These are phyloP conservation scores for Aspergillus carbonarius DNA, from an alignment of 2,329 filamentous ascomycete species.

Conservation along the genomic window DNA sequence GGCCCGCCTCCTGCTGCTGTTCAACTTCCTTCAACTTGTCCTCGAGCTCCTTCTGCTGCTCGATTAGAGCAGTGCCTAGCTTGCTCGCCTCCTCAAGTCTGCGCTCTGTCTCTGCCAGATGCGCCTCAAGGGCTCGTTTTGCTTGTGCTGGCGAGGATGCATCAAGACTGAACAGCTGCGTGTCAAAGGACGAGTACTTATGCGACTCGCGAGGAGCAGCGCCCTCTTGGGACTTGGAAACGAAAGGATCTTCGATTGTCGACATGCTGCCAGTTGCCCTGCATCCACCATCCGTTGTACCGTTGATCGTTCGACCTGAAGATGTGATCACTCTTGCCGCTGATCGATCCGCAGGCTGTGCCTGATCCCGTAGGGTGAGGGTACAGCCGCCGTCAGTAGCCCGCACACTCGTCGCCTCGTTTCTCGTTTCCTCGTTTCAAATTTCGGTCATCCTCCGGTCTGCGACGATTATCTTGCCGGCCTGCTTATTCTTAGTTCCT, in stretches of 20 bases:
- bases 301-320: conserved; percentile 12
- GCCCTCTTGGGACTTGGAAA: conserved; percentile 47
- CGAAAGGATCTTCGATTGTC: conserved; percentile 58
- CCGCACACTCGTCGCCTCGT: conserved; percentile 25
- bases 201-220: conserved; percentile 52
- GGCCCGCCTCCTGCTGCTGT: conserved; percentile 69
- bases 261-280: conserved; percentile 21
- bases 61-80: conserved; percentile 80
- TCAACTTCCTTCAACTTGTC: conserved; percentile 84
- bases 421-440: conserved; percentile 22
- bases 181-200: conserved; percentile 81
- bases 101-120: conserved; percentile 87
- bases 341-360: conserved; percentile 1
- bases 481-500: conserved; percentile 5
- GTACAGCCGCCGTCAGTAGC: conserved; percentile 24
- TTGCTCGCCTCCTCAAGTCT: conserved; percentile 88
- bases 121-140: conserved; percentile 83
- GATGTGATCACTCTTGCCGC: conserved; percentile 7
- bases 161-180: conserved; percentile 73
- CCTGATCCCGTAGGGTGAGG: conserved; percentile 17
- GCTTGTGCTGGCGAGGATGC: conserved; percentile 84
- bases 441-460: conserved; percentile 31
- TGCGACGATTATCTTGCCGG: conserved; percentile 10
- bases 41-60: conserved; percentile 79
- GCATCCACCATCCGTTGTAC: conserved; percentile 10